Percentiles rank a stretch among this genome's conserved stretches.
Evolutionary conservation across 257 asterid genomes (phyloP).

Genomic region (Nyctanthes arbortristis): DNA sequence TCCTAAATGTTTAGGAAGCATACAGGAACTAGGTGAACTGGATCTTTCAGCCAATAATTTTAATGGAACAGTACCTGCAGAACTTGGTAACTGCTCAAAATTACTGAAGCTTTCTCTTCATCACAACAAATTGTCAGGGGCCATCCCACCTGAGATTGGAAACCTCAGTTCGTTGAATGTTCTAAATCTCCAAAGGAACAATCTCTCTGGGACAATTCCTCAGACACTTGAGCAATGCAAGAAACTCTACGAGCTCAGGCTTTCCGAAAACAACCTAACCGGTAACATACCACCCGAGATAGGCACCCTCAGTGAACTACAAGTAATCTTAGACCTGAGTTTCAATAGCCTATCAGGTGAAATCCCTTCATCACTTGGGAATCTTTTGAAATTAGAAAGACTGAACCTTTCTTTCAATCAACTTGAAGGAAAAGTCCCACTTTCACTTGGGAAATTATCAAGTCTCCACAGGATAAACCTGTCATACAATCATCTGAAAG

Average conservation of each 20-base stretch:
- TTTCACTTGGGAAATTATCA: constrained; percentile 58
- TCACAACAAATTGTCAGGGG: constrained; percentile 59
- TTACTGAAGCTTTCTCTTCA: constrained; percentile 64
- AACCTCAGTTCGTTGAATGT: constrained; percentile 71
- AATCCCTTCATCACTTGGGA: constrained; percentile 72
- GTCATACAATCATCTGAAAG: constrained; percentile 63
- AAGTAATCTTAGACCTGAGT: constrained; percentile 82
- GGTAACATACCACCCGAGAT: constrained; percentile 72
- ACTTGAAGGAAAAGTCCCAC: constrained; percentile 60
- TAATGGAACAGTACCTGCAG: constrained; percentile 63
- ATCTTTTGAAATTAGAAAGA: constrained; percentile 68
- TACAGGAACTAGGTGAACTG: constrained; percentile 69
- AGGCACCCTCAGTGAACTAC: constrained; percentile 69
- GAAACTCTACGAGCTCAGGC: constrained; percentile 80
- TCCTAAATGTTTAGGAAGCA: constrained; percentile 74
- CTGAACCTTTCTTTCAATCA: constrained; percentile 72
- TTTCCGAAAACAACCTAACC: constrained; percentile 60
- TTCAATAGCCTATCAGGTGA: constrained; percentile 61
- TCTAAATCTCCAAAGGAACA: constrained; percentile 65
- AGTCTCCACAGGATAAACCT: constrained; percentile 75
- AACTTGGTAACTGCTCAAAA: constrained; percentile 66
- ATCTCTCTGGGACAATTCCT: constrained; percentile 69
- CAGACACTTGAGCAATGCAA: constrained; percentile 62
- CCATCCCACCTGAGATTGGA: constrained; percentile 74
- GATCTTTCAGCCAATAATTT: constrained; percentile 71